A percentile compares a stretch with the other conserved stretches of the same genome.
These are phyloP conservation scores for Schizochytrium sp. DNA, from an alignment of 108 stramenopile genomes.

Conservation along the genomic window DNA sequence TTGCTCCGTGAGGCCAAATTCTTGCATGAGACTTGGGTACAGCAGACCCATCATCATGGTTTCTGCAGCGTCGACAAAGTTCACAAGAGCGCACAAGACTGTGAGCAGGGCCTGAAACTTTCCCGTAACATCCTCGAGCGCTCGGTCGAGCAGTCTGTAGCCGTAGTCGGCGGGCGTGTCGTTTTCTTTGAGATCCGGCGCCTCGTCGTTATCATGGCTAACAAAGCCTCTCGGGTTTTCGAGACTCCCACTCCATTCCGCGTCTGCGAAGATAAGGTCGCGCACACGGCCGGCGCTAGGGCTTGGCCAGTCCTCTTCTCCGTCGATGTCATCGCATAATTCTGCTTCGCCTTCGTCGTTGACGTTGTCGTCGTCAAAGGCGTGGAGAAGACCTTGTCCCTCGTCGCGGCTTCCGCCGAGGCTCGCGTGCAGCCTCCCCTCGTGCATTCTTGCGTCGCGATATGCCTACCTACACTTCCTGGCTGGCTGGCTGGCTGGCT, in stretches of 20 bases:
- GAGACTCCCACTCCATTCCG: too few species aligned
- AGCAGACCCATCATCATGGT: not conserved
- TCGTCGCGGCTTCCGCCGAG: too few species aligned
- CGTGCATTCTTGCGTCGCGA: too few species aligned
- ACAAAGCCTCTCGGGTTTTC: too few species aligned
- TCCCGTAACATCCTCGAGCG: not conserved
- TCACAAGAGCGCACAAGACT: not conserved
- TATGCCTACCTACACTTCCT: too few species aligned
- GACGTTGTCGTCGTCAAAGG: too few species aligned
- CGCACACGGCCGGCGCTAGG: not conserved
- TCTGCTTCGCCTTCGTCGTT: not conserved
- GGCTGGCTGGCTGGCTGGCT: too few species aligned
- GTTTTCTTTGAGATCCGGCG: not conserved
- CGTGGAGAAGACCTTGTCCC: too few species aligned
- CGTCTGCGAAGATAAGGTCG: not conserved
- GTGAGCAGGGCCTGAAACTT: not conserved
- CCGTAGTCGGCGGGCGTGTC: not conserved
- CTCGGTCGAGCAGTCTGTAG: not conserved
- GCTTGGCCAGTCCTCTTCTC: not conserved
- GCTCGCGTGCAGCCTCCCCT: too few species aligned
- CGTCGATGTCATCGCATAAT: not conserved
- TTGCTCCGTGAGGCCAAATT: not conserved
- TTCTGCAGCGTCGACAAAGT: slow-evolving; percentile 4
- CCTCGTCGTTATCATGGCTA: not conserved
- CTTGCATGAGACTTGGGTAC: not conserved